Base-by-base conservation (phyloP, 1,284 basidiomycete genomes). In the Grifola frondosa region DNA sequence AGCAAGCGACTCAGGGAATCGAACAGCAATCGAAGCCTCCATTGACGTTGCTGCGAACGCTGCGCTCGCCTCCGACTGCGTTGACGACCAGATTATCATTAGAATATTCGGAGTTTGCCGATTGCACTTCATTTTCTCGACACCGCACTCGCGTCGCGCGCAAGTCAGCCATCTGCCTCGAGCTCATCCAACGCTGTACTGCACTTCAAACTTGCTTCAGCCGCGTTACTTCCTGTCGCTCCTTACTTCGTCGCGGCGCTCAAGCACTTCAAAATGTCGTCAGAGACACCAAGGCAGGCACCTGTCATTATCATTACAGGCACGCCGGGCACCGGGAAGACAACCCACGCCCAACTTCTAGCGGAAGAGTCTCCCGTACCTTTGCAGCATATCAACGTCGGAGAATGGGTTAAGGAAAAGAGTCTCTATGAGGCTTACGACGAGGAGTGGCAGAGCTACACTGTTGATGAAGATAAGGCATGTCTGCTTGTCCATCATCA, bases 281-380 rank as follows among this genome's bases (percentile, higher is more conserved):
- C 53, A 9, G 12, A 12, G 22, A 29, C 33, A 3, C 49, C 56
- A 34, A 58, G 51, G 39, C 56, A 56, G 43, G 61, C 62, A n/a
- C 96, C 96, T 28, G 86, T 94, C 52, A 92, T 98, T 59, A 72
- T 98, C 52, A 82, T 99, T 58, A 98, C 96, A 32, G 96, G 95
- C 49, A 92, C 88, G 21, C 88, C 90, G 11, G 89, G 89, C 13
- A 86, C 84, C 28, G 84, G 83, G 49, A 99, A 99, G 66, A 89
- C 95, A 2, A 95, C 94, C 1, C 91, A 93, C 66, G 89, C 91
- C 4, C 77, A 88, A 48, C 72, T 93, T 19, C 77, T 97, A 25
- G 80, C 74, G 23, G 74, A 81, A 33, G 78, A 86, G 50, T 81
- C 82, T 0, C 75, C 80, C 2, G 59, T 86, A 3, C 82, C 83